A percentile compares a stretch with the other conserved stretches of the same genome.
Conservation (phyloP, 805 yeast genomes). For the Saccharomycopsis synnaedendra region DNA sequence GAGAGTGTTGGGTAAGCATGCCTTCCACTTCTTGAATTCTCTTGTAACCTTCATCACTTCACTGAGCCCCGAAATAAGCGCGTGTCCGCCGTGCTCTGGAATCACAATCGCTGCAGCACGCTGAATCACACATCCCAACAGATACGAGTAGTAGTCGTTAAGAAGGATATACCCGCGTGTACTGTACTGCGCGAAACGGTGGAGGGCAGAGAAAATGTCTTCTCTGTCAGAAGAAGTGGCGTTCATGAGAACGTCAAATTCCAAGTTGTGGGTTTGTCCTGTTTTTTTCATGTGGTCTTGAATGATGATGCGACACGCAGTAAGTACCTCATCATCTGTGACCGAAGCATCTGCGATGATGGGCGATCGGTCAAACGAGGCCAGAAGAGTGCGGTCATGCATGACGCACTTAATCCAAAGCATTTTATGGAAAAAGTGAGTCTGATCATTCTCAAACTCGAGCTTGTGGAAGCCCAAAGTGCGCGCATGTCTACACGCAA, state of each 20-base stretch:
- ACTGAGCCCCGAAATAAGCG: slow-evolving; percentile 1
- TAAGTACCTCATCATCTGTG: background rate
- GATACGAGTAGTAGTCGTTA: background rate
- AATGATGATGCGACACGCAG: background rate
- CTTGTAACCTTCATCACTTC: slow-evolving; percentile 3
- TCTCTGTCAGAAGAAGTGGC: background rate
- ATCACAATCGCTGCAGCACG: background rate
- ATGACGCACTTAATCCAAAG: slow-evolving; percentile 8
- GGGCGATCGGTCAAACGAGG: slow-evolving; percentile 5
- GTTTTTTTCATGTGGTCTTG: background rate
- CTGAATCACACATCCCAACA: background rate
- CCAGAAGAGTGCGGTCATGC: slow-evolving; percentile 4
- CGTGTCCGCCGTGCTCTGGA: background rate
- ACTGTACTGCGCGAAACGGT: slow-evolving; percentile 1
- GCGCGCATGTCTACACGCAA: slow-evolving; percentile 4
- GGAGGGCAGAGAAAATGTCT: background rate
- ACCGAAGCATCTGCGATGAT: background rate
- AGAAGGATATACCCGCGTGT: slow-evolving; percentile 2
- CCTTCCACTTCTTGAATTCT: slow-evolving; percentile 10
- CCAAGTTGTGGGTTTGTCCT: background rate
- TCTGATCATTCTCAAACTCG: background rate
- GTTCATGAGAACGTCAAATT: background rate
- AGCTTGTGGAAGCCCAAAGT: slow-evolving; percentile 7
- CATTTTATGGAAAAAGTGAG: background rate
- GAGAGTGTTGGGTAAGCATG: slow-evolving; percentile 8